Base-by-base conservation (phyloP, 2,329 filamentous ascomycete species). In the Talaromyces funiculosus region DNA sequence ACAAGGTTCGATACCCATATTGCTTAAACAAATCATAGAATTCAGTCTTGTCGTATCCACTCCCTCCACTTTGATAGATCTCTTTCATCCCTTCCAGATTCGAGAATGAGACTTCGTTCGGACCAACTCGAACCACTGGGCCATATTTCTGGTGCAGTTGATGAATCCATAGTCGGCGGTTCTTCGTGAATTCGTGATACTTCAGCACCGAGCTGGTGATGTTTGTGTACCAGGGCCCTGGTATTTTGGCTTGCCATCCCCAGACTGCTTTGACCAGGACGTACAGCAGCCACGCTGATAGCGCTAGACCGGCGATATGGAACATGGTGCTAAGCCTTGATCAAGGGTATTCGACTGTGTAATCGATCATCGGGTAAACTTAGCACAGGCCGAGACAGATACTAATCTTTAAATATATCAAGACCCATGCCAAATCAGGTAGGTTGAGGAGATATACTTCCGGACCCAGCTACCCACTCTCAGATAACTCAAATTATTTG, bases 11-110 rank as follows among this genome's bases (percentile, higher is more conserved):
- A 42, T 64, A 38, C 12, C 66, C 67, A 62, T 72, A 73, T 42
- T 73, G 71, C 18, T 63, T 67, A 54, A 74, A 75, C 3, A 74
- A 64, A 33, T 67, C 66, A 62, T 74, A 75, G 14, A 71, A 70
- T 35, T 71, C 70, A 0, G 73, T 73, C 61, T 74, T 74, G 53
- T 74, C 72, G 59, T 73, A 75, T 1, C 72, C 72, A 55, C 72
- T 73, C 0, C 72, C 72, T 6, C 71, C 71, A 2, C 68, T 69
- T 1, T 66, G 64, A 60, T 73, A 73, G 10, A 73, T 72, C 29
- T 70, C 70, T 33, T 68, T 69, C 20, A 73, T 68, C 2, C 67
- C 70, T 22, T 70, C 66, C 6, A 70, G 31, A 18, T 65, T 67
- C 1, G 65, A 66, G 35, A 73, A 72, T 1, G 70, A 71, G 10